Evolutionary conservation across 2,329 filamentous ascomycete species (phyloP).

Genomic region (Colletotrichum agaves): DNA sequence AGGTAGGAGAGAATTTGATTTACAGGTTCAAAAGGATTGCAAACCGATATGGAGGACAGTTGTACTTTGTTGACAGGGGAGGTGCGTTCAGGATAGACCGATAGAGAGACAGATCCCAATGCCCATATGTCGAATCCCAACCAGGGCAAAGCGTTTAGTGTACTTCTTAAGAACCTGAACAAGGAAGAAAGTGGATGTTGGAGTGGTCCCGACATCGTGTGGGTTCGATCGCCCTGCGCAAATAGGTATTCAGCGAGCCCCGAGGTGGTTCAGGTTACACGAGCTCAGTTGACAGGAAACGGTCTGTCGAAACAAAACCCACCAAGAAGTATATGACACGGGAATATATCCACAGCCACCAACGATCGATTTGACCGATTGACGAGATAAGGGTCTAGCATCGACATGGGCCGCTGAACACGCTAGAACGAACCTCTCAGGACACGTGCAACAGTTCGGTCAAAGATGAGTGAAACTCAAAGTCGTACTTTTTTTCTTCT

Average conservation of each 20-base stretch:
- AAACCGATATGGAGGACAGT: background rate
- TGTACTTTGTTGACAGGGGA: background rate
- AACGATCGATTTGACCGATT: background rate
- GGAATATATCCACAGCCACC: background rate
- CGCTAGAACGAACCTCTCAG: background rate
- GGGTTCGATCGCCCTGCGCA: slow-evolving; percentile 18
- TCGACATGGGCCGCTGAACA: slow-evolving; percentile 4
- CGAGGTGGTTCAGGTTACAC: slow-evolving; percentile 20
- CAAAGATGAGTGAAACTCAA: background rate
- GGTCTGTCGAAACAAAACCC: background rate
- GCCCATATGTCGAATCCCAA: background rate
- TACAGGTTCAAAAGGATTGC: background rate
- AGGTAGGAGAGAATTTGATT: background rate
- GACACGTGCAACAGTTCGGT: slow-evolving; percentile 6
- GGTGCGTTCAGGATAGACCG: too few species aligned
- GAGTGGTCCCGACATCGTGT: slow-evolving; percentile 19
- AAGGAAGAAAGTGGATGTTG: slow-evolving; percentile 10
- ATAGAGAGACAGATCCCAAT: background rate
- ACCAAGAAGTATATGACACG: background rate
- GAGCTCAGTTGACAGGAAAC: slow-evolving; percentile 7
- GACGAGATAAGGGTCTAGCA: background rate
- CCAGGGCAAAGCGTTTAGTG: background rate
- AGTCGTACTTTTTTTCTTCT: background rate
- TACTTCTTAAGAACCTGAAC: slow-evolving; percentile 10
- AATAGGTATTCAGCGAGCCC: slow-evolving; percentile 2